Evolutionary conservation across 2,329 filamentous ascomycete species (phyloP), one percentile per base, ranked within the genome.

Genomic region (Spiromastix sp.): DNA sequence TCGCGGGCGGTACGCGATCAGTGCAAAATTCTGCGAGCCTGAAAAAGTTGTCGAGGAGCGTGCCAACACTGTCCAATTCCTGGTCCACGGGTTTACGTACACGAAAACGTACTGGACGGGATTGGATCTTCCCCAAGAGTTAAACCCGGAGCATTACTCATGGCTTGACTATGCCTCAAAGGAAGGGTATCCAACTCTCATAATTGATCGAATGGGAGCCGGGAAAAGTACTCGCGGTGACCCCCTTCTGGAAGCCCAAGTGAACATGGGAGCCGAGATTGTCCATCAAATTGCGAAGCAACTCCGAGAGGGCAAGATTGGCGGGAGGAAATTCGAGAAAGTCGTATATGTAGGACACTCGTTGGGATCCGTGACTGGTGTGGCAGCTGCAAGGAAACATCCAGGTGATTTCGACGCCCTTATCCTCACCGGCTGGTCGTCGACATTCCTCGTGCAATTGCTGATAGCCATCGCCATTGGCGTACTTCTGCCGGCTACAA

Each of bases 181-280:
- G 30, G 38, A 43, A n/a, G 41, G 42, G 11, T 48, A 43, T 25
- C 38, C 41, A 16, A 42, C 43, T 4, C 40, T 48, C 3, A 29
- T 46, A 5, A 44, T 45, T 30, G 46, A 50, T 31, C 44, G 40
- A 17, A 35, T 45, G 5, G 42, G 46, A 3, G 34, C 35, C 5
- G 44, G 44, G 4, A 38, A 36, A 22, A 47, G 44, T n/a, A 33
- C 39, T 3, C 44, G 41, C 13, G 37, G 39, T 21, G 40, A 46
- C 12, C 43, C 44, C 10, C 17, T 47, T 41, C 30, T 38, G 10
- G 35, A 38, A 19, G 34, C 36, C n/a, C 41, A 43, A 25, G 26
- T 18, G 13, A 38, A 13, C 21, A 26, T 40, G 4, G 19, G 41
- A 10, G 41, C 38, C 9, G 41, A 37, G 20, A 22, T 38, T 3